Evolutionary conservation across 1,139 yeast species (phyloP).

Genomic region (Saccharomyces uvarum): DNA sequence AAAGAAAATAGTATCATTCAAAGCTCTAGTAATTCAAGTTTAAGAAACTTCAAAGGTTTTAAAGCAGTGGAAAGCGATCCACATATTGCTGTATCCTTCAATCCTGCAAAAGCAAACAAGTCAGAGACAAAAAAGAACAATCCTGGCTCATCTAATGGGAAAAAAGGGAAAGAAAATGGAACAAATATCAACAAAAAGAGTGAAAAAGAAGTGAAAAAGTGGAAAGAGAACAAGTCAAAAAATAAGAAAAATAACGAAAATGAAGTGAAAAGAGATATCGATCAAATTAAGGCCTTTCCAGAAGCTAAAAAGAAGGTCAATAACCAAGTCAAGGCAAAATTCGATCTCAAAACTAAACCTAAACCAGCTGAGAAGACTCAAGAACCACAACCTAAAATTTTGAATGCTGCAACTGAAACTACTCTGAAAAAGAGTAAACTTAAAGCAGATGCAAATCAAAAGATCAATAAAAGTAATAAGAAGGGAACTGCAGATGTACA

Average conservation of each 20-base stretch:
- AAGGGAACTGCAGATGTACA: not conserved
- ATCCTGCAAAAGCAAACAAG: not conserved
- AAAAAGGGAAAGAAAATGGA: not conserved
- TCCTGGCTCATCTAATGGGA: not conserved
- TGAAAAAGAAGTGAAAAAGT: not conserved
- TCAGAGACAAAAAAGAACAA: not conserved
- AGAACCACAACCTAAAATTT: not conserved
- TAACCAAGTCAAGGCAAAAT: not conserved
- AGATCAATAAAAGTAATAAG: not conserved
- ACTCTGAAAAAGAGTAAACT: not conserved
- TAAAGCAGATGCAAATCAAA: not conserved
- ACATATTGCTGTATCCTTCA: not conserved
- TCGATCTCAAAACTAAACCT: not conserved
- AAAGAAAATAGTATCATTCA: slow-evolving; percentile 23
- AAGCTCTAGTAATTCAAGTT: slow-evolving; percentile 25
- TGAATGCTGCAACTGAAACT: not conserved
- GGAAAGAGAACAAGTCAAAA: not conserved
- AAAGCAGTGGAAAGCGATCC: slow-evolving; percentile 14
- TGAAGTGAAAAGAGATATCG: not conserved
- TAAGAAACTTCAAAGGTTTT: slow-evolving; percentile 31
- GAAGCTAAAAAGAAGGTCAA: not conserved
- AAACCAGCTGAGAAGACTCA: not conserved
- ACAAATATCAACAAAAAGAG: not conserved
- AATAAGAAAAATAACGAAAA: not conserved
- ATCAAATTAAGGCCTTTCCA: not conserved